phyloP scores from a whole-genome alignment of 2,329 filamentous ascomycete genomes.

The Bertia moriformis region DNA sequence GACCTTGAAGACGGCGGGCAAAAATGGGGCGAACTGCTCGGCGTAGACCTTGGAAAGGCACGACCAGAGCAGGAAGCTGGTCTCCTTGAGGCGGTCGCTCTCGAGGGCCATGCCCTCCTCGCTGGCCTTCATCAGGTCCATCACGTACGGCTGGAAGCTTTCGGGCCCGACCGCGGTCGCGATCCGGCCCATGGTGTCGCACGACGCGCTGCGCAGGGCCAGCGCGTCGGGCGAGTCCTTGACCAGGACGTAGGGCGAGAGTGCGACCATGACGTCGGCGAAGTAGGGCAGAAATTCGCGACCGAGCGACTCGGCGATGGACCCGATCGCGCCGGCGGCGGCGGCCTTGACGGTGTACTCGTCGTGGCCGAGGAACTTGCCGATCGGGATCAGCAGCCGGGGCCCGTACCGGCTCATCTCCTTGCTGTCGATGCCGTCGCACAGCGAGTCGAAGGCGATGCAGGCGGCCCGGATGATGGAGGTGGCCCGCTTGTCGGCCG shows the following conservation, averaged over 20 bases:
- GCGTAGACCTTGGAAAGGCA: slow-evolving; percentile 87
- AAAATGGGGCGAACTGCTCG: slow-evolving; percentile 66
- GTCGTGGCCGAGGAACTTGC: slow-evolving; percentile 66
- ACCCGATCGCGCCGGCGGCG: slow-evolving; percentile 76
- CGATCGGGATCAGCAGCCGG: slow-evolving; percentile 72
- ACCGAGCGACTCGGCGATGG: slow-evolving; percentile 74
- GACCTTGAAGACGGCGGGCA: slow-evolving; percentile 63
- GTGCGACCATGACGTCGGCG: slow-evolving; percentile 70
- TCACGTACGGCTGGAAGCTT: slow-evolving; percentile 80
- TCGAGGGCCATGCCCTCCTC: slow-evolving; percentile 81
- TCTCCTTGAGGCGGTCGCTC: slow-evolving; percentile 83
- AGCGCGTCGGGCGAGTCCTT: slow-evolving; percentile 85
- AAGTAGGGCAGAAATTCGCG: slow-evolving; percentile 70
- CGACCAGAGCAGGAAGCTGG: slow-evolving; percentile 93
- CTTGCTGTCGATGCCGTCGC: slow-evolving; percentile 68
- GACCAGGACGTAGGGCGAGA: slow-evolving; percentile 69
- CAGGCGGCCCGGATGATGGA: slow-evolving; percentile 82
- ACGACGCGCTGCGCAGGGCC: slow-evolving; percentile 74
- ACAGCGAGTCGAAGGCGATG: slow-evolving; percentile 78
- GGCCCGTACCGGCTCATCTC: slow-evolving; percentile 71
- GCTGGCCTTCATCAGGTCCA: slow-evolving; percentile 78
- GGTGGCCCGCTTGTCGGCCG: slow-evolving; percentile 57
- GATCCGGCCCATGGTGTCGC: slow-evolving; percentile 87
- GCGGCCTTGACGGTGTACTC: slow-evolving; percentile 83
- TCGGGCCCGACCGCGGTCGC: slow-evolving; percentile 73